phyloP scores from a whole-genome alignment of 2,329 filamentous ascomycete species.

The Gremmenia infestans region DNA sequence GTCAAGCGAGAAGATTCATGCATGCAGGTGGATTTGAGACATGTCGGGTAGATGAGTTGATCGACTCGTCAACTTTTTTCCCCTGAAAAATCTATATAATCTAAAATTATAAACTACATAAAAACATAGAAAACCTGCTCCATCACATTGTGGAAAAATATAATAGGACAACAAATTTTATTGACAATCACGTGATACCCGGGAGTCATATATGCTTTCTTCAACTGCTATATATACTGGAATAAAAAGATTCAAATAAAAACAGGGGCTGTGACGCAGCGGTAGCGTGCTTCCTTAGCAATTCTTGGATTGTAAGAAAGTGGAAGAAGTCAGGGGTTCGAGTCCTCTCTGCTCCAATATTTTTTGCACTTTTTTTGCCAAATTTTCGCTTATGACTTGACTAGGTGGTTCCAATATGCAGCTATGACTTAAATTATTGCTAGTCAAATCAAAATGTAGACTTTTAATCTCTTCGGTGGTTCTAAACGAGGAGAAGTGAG shows the following conservation, averaged over 20 bases:
- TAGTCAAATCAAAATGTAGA: too few relatives aligned
- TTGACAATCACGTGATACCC: neutral
- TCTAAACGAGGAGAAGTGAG: neutral
- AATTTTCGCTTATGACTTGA: neutral
- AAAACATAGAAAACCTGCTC: too few relatives aligned
- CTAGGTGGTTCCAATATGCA: neutral
- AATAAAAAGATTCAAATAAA: neutral
- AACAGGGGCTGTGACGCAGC: neutral
- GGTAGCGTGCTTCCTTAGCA: conserved; percentile 3
- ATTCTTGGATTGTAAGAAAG: conserved; percentile 1
- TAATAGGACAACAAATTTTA: too few relatives aligned
- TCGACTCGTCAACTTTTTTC: too few relatives aligned
- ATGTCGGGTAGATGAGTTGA: too few relatives aligned
- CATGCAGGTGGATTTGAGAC: too few relatives aligned
- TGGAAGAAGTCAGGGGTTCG: conserved; percentile 2
- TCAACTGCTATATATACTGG: neutral
- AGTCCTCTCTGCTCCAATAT: neutral
- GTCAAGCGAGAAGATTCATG: neutral
- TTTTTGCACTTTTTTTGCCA: neutral
- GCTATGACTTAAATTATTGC: too few relatives aligned
- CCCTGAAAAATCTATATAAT: too few relatives aligned
- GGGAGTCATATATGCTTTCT: neutral
- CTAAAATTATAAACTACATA: too few relatives aligned
- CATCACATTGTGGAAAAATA: too few relatives aligned
- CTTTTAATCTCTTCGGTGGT: too few relatives aligned